Evolutionary conservation across 1,284 basidiomycete genomes (phyloP).

Genomic region (Cutaneotrichosporon cutaneum): DNA sequence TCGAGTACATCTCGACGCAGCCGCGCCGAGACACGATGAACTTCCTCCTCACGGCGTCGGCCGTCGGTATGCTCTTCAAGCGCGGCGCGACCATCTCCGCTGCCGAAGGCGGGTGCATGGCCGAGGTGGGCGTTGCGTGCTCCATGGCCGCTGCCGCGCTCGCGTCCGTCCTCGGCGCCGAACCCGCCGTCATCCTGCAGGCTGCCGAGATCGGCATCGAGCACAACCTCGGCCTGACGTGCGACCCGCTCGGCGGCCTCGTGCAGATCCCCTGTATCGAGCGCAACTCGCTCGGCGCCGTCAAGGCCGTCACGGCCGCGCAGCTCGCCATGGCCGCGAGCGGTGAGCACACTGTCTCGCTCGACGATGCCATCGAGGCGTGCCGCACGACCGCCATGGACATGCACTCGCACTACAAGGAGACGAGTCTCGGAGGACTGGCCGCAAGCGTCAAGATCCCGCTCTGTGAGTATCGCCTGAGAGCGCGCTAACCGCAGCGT

Average conservation of each 20-base stretch:
- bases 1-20: slow-evolving; percentile 40
- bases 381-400: slow-evolving; percentile 81
- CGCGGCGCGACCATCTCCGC: slow-evolving; percentile 94
- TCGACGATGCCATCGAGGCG: slow-evolving; percentile 95
- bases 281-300: slow-evolving; percentile 59
- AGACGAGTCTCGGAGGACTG: slow-evolving; percentile 68
- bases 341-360: slow-evolving; percentile 59
- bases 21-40: slow-evolving; percentile 62
- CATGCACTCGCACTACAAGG: slow-evolving; percentile 66
- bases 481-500: slow-evolving; percentile 6
- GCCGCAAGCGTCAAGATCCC: slow-evolving; percentile 76
- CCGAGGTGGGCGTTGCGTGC: slow-evolving; percentile 53
- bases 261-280: slow-evolving; percentile 90
- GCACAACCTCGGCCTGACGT: slow-evolving; percentile 83
- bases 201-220: slow-evolving; percentile 91
- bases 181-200: slow-evolving; percentile 58
- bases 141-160: slow-evolving; percentile 71
- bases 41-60: slow-evolving; percentile 78
- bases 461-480: slow-evolving; percentile 51
- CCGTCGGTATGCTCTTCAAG: slow-evolving; percentile 96
- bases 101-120: slow-evolving; percentile 75
- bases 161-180: slow-evolving; percentile 86
- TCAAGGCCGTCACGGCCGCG: slow-evolving; percentile 86
- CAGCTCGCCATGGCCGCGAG: slow-evolving; percentile 89
- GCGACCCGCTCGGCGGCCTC: slow-evolving; percentile 84